Base-by-base conservation (phyloP, 192 early-diverging fungal genomes). In the Coemansia sp. region DNA sequence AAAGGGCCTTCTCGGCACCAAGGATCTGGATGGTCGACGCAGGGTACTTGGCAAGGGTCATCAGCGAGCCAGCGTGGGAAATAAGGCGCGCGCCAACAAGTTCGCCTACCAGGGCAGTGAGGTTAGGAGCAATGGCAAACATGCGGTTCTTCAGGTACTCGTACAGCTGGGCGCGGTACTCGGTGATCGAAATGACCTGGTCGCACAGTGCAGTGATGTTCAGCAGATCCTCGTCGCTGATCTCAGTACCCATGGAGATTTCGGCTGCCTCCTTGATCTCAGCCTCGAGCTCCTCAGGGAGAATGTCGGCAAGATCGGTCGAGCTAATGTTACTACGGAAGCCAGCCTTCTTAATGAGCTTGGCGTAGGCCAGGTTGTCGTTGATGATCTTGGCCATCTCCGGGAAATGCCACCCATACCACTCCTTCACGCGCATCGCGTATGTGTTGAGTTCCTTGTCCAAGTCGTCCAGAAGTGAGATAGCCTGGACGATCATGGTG, bases 381-480 rank as follows among this genome's bases (percentile, higher is more conserved):
- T 92, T 89, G 67, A 99, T 84, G 63, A 97, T 90, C 85, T 93
- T 94, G 76, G 86, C 89, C 90, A 99, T 94, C 87, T 99, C 97
- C 46, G 97, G 97, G 90, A 99, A 99, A 75, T 99, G 97, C 95
- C 94, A 99, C 42, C 95, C 95, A 75, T 99, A 95, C 97, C 97
- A 99, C 83, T 99, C 97, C 91, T 96, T 94, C 71, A 92, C 90
- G 63, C 94, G 87, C 94, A 97, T 95, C 3, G 95, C 91, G 71
- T 94, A 97, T 37, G 95, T 97, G 87, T 99, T 99, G 80, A 99
- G 88, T 70, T 99, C 98, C 88, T 99, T 99, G 83, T 99, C 98
- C 61, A 99, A 87, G 75, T 98, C 95, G 77, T 99, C 98, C 77
- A 99, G 84, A 56, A 99, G 85, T 71, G 85, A 90, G 78, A 98